Evolutionary conservation across 2,329 filamentous ascomycete species (phyloP).

Genomic region (Cladosporium sp.): DNA sequence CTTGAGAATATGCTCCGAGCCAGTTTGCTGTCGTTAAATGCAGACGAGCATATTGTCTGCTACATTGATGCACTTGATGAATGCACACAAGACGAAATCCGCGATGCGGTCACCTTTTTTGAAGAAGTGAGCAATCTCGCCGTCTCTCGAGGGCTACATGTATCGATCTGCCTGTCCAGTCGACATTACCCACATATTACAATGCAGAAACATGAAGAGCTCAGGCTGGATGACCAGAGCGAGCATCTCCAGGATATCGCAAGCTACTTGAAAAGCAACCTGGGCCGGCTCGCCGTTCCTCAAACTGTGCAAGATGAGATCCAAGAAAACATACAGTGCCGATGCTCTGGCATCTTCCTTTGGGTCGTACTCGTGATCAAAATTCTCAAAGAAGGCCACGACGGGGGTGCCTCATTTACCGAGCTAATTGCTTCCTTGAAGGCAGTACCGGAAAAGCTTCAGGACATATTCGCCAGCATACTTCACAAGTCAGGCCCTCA

Average conservation of each 20-base stretch:
- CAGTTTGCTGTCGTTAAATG: too few species aligned
- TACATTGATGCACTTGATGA: slow-evolving; percentile 47
- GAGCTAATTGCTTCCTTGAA: neutral
- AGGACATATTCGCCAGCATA: neutral
- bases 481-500: neutral
- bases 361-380: neutral
- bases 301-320: slow-evolving; percentile 17
- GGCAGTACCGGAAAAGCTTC: neutral
- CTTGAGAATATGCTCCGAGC: too few species aligned
- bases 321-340: slow-evolving; percentile 10
- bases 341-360: neutral
- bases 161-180: slow-evolving; percentile 40
- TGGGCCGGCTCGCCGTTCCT: neutral
- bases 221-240: neutral
- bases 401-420: neutral
- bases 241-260: neutral
- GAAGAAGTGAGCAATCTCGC: slow-evolving; percentile 26
- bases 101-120: slow-evolving; percentile 36
- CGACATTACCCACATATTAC: slow-evolving; percentile 34
- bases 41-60: slow-evolving; percentile 24
- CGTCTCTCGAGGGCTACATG: too few species aligned
- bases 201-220: neutral
- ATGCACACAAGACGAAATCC: slow-evolving; percentile 36
- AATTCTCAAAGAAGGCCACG: neutral
- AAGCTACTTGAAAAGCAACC: neutral